phyloP scores from a whole-genome alignment of 1,139 yeast genomes.

The Waltiozyma sp. region DNA sequence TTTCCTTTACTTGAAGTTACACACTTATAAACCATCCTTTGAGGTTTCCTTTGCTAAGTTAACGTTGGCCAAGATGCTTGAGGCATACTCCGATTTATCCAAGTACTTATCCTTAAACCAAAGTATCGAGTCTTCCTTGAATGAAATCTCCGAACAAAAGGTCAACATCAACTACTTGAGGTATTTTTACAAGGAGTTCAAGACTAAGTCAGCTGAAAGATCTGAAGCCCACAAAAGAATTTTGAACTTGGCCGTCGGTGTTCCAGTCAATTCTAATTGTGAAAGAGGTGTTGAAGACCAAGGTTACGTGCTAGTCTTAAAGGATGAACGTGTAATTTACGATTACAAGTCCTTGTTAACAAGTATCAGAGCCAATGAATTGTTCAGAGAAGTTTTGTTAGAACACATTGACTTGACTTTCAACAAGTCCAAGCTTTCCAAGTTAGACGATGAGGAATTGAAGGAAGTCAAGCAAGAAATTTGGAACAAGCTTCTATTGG shows the following conservation, averaged over 20 bases:
- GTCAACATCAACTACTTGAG: constrained; percentile 13
- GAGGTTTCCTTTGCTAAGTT: constrained; percentile 18
- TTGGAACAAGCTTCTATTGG: constrained; percentile 17
- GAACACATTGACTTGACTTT: constrained; percentile 18
- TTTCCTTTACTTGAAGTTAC: constrained; percentile 10
- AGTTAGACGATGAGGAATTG: constrained; percentile 12
- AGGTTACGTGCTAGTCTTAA: constrained; percentile 13
- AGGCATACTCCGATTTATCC: constrained; percentile 13
- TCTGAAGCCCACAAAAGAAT: constrained; percentile 15
- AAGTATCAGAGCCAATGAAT: constrained; percentile 18
- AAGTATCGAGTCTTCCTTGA: constrained; percentile 7
- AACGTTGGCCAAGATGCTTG: constrained; percentile 11
- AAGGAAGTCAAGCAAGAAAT: constrained; percentile 17
- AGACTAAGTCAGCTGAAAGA: constrained; percentile 3
- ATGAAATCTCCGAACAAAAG: constrained; percentile 13
- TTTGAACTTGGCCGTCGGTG: constrained; percentile 13
- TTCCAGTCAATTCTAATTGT: constrained; percentile 13
- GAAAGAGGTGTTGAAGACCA: constrained; percentile 14
- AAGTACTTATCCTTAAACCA: constrained; percentile 8
- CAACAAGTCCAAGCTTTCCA: constrained; percentile 11
- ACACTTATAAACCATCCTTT: constrained; percentile 12
- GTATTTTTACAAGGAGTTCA: constrained; percentile 16
- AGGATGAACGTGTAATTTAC: constrained; percentile 13
- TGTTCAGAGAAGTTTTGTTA: constrained; percentile 21
- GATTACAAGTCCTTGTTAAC: constrained; percentile 18